These are phyloP conservation scores for Curvularia eragrostidis DNA, from an alignment of 2,329 filamentous ascomycete species.

Conservation along the genomic window DNA sequence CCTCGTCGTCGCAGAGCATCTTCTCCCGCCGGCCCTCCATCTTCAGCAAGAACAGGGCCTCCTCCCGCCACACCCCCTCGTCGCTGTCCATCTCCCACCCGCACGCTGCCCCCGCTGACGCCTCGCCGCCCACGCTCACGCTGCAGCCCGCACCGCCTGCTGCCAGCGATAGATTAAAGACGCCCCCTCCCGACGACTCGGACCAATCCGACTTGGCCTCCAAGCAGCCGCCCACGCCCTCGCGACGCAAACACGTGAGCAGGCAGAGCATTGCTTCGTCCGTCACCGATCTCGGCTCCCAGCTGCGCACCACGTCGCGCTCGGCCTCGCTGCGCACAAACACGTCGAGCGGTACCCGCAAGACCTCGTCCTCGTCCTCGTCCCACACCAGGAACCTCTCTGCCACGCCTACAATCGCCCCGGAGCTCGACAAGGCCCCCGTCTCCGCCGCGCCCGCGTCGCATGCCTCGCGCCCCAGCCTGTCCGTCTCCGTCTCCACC, in stretches of 20 bases:
- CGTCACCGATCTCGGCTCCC: constrained; percentile 49
- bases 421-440: constrained; percentile 46
- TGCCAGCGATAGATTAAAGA: constrained; percentile 10
- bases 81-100: constrained; percentile 1
- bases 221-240: constrained; percentile 34
- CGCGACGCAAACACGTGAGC: constrained; percentile 34
- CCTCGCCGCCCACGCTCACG: constrained; percentile 13
- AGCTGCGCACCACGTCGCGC: constrained; percentile 47
- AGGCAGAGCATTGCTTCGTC: constrained; percentile 46
- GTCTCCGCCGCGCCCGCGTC: constrained; percentile 12
- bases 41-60: constrained; percentile 32
- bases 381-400: constrained; percentile 45
- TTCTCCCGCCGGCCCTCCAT: constrained; percentile 44
- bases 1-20: constrained; percentile 21
- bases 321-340: constrained; percentile 52
- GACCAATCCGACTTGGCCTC: constrained; percentile 32
- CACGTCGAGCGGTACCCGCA: constrained; percentile 35
- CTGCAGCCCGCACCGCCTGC: constrained; percentile 13
- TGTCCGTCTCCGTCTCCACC: constrained; percentile 49
- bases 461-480: constrained; percentile 41
- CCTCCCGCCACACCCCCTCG: constrained; percentile 16
- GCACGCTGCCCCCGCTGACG: constrained; percentile 7
- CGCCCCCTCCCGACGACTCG: constrained; percentile 17
- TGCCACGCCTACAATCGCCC: constrained; percentile 44
- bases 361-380: constrained; percentile 41